Base-by-base conservation (phyloP, 257 asterid genomes). In the Hygrophila difformis region DNA sequence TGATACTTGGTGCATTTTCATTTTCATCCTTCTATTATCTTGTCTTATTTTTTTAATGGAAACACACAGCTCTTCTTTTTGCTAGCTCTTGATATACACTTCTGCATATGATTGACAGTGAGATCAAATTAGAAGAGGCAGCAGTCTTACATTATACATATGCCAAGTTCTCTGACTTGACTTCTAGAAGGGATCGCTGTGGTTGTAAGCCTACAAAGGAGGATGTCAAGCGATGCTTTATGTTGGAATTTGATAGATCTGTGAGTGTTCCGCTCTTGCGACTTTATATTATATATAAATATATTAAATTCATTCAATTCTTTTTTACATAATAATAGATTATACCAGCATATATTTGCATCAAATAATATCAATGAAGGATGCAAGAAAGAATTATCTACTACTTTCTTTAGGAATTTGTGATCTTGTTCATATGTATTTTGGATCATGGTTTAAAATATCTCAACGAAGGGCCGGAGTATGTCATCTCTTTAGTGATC, bases 71-170 rank as follows among this genome's bases (percentile, higher is more conserved):
- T 53, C 18, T 50, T 37, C 45, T n/a, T 44, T 22, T 41, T 13
- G 37, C 34, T n/a, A n/a, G n/a, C 12, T 22, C 49, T 21, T 55
- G 42, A 56, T 44, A 39, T 49, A 42, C 44, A 19, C 8, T 47
- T 18, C 54, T 63, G 41, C 43, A 44, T 36, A 64, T 61, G 50
- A 46, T 53, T 64, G 59, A 49, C 71, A 82, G 96, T 33, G 94
- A 82, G 70, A 62, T 73, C 51, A 62, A 70, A 52, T 58, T 74
- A 58, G 72, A 72, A 31, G 96, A 86, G 76, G 89, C 84, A 62
- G 94, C 84, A 18, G 80, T 86, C 34, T 65, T 86, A 49, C 96
- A 86, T 62, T 86, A 70, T 61, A 72, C 96, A 60, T 82, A 86
- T 61, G 28, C 94, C 47, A 86, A 71, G 64, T 86, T 82, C 65